phyloP scores from a whole-genome alignment of 2,329 filamentous ascomycete species.

The Celoporthe dispersa region DNA sequence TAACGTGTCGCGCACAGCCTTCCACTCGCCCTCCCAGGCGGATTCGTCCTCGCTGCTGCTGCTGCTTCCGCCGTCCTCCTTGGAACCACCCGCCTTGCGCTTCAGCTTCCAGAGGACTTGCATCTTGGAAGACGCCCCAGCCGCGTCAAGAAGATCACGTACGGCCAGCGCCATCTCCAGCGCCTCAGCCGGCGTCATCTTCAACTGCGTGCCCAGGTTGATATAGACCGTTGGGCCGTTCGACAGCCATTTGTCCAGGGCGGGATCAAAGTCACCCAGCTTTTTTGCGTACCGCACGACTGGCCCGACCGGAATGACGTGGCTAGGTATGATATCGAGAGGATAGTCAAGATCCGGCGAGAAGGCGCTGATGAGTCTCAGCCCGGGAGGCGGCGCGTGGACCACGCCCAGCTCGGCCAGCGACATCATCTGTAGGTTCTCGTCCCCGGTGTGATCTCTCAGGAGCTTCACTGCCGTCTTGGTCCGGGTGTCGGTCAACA shows the following conservation, averaged over 20 bases:
- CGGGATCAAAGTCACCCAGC: slow-evolving; percentile 43
- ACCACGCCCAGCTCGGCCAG: slow-evolving; percentile 33
- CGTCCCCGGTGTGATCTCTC: slow-evolving; percentile 30
- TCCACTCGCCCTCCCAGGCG: slow-evolving; percentile 13
- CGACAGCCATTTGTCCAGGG: slow-evolving; percentile 49
- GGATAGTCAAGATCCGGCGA: slow-evolving; percentile 46
- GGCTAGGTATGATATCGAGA: slow-evolving; percentile 40
- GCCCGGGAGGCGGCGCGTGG: slow-evolving; percentile 28
- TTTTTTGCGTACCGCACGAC: slow-evolving; percentile 44
- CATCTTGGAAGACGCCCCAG: slow-evolving; percentile 32
- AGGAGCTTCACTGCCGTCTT: slow-evolving; percentile 35
- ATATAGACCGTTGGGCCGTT: slow-evolving; percentile 50
- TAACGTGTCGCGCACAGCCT: slow-evolving; percentile 30
- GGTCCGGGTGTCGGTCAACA: slow-evolving; percentile 31
- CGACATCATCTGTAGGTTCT: slow-evolving; percentile 31
- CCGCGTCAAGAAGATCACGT: slow-evolving; percentile 40
- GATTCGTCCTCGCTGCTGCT: background rate
- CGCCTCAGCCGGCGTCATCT: slow-evolving; percentile 40
- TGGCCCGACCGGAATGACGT: slow-evolving; percentile 51
- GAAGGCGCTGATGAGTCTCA: slow-evolving; percentile 36
- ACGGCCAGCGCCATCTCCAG: slow-evolving; percentile 45
- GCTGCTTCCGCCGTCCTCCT: slow-evolving; percentile 13
- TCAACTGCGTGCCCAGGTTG: slow-evolving; percentile 50
- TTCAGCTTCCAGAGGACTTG: slow-evolving; percentile 47
- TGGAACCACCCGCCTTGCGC: slow-evolving; percentile 21